Percentiles rank a stretch among this genome's conserved stretches.
Evolutionary conservation across 345 rosid genomes (phyloP).

Genomic region (Salix exigua): DNA sequence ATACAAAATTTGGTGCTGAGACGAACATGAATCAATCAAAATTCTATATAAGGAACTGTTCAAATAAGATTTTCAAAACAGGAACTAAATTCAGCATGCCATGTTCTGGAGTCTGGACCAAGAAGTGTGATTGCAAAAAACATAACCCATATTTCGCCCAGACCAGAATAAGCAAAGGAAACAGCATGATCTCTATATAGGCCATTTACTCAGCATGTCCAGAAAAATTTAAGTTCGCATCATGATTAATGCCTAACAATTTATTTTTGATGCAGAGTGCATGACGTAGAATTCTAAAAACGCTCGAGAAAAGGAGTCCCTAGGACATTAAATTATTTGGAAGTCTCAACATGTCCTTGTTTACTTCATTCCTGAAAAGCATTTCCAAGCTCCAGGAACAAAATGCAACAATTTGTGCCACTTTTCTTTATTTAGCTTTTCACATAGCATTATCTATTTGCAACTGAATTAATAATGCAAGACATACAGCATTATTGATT

Average conservation of each 20-base stretch:
- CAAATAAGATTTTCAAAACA: not conserved
- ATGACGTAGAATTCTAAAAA: not conserved
- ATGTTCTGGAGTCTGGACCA: not conserved
- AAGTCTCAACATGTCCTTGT: not conserved
- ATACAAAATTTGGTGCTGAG: not conserved
- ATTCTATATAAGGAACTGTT: not conserved
- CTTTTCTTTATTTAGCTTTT: not conserved
- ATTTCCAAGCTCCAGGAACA: not conserved
- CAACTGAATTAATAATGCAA: not conserved
- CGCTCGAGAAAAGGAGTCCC: not conserved
- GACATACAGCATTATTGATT: not conserved
- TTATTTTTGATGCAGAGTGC: not conserved
- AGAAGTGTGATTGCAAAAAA: not conserved
- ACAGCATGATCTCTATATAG: not conserved
- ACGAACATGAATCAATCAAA: not conserved
- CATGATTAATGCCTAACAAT: not conserved
- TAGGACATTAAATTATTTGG: not conserved
- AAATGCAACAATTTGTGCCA: not conserved
- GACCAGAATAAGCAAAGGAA: not conserved
- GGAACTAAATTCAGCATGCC: not conserved
- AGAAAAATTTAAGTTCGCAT: not conserved
- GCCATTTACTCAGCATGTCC: not conserved
- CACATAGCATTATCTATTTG: not conserved
- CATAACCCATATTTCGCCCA: not conserved
- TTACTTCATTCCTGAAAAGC: not conserved